Evolutionary conservation across 2,329 filamentous ascomycete genomes (phyloP), one percentile per base, ranked within the genome.

Genomic region (Lachnellula hyalina): DNA sequence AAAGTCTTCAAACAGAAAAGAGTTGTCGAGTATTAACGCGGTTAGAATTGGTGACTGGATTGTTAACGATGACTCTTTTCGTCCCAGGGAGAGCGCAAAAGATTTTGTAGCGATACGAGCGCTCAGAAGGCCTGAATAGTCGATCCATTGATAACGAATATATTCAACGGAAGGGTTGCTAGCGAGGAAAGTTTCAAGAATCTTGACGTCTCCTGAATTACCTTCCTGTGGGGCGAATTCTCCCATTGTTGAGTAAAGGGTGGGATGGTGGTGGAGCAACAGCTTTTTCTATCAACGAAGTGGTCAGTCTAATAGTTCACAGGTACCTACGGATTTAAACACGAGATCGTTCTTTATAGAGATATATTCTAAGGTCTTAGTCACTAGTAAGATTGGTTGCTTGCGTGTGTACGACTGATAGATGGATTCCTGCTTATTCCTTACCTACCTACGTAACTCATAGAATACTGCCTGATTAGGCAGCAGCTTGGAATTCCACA

Each of bases 61-160:
- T 65, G 15, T 75, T 23, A 54, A 34, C 28, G 52, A 40, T 12
- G 34, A 35, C 19, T 46, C 32, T 28, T 73, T 70, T 28, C 67
- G 61, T 0, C 83, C 68, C 11, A 60, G 51, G 5, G 75, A 74
- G 40, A 74, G 65, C 32, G 84, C 79, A 41, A 79, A 78, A 0
- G 75, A 71, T 49, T 86, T 77, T 0, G 89, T 87, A 1, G 92
- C 70, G 57, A 89, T 80, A 4, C 87, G 81, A 60, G 81, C 78
- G 15, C 86, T 79, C 0, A 85, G 67, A 6, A 80, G 85, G 1
- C 82, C 82, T 14, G 87, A 88, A 68, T 87, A 86, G 70, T 94
- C 89, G 19, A 87, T 74, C 84, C 87, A 93, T 68, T 86, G 85
- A 15, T 92, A 74, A 56, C 88, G 84, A 19, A 94, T 70, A 64